Conservation (phyloP, 2,329 filamentous ascomycete species). For the Didymella lethalis region DNA sequence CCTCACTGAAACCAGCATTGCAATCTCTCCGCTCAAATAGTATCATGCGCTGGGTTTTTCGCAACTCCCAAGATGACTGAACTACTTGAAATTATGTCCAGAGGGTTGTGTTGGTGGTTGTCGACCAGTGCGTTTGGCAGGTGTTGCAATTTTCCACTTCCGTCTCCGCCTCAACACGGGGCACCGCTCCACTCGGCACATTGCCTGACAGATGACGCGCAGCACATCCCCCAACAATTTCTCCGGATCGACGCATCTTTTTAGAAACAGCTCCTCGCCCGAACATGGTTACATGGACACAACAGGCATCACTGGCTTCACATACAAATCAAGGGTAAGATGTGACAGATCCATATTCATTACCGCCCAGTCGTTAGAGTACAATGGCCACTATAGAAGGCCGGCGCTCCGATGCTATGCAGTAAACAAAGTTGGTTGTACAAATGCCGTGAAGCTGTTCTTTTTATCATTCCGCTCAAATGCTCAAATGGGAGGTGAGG, state of each 20-base stretch:
- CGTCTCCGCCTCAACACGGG: constrained; percentile 28
- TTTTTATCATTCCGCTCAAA: constrained; percentile 34
- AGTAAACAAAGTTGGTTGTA: constrained; percentile 46
- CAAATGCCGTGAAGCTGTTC: constrained; percentile 37
- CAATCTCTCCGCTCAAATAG: too few relatives aligned
- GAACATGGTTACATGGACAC: neutral
- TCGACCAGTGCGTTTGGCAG: constrained; percentile 6
- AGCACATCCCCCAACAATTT: constrained; percentile 35
- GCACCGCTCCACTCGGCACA: constrained; percentile 33
- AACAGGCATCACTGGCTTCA: too few relatives aligned
- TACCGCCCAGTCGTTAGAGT: constrained; percentile 35
- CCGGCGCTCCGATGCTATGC: constrained; percentile 52
- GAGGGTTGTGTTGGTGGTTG: neutral
- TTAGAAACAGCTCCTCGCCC: constrained; percentile 3
- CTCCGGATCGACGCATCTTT: constrained; percentile 36
- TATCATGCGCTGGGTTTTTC: too few relatives aligned
- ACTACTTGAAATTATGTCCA: fast-evolving
- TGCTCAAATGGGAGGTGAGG: constrained; percentile 32
- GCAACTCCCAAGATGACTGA: neutral
- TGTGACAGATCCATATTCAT: constrained; percentile 21
- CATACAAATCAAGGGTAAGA: neutral
- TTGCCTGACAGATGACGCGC: constrained; percentile 27
- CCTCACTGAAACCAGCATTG: too few relatives aligned
- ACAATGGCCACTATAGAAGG: constrained; percentile 43
- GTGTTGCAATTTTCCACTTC: constrained; percentile 19